Percentiles rank a stretch among this genome's conserved stretches.
These are phyloP conservation scores for Cystobasidium slooffiae DNA, from an alignment of 1,284 basidiomycete genomes.

Conservation along the genomic window DNA sequence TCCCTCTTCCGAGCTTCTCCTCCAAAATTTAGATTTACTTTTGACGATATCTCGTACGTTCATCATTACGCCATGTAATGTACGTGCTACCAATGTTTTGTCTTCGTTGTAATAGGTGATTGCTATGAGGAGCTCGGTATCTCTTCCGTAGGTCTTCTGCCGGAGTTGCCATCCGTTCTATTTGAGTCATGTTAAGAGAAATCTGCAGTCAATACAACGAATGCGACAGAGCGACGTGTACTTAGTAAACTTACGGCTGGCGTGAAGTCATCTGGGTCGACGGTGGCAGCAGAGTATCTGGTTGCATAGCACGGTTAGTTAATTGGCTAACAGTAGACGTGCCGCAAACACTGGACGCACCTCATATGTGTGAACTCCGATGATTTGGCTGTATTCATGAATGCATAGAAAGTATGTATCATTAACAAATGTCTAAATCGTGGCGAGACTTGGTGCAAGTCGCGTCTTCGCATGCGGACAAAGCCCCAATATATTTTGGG, in stretches of 20 bases:
- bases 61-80: conserved; percentile 92
- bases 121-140: conserved; percentile 78
- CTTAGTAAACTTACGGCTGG: conserved; percentile 63
- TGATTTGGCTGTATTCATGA: conserved; percentile 60
- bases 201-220: too few relatives aligned
- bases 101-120: conserved; percentile 78
- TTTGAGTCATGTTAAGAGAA: too few relatives aligned
- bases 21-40: conserved; percentile 95
- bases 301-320: too few relatives aligned
- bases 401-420: neutral
- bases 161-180: conserved; percentile 78
- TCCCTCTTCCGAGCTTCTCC: conserved; percentile 76
- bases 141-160: conserved; percentile 79
- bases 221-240: too few relatives aligned
- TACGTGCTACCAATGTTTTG: conserved; percentile 89
- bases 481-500: too few relatives aligned
- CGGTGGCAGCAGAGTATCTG: conserved; percentile 86
- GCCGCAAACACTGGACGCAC: too few relatives aligned
- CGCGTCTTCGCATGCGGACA: too few relatives aligned
- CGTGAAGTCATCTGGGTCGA: conserved; percentile 90
- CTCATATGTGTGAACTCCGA: conserved; percentile 79
- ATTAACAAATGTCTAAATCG: neutral
- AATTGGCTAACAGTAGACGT: too few relatives aligned
- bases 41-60: conserved; percentile 99
- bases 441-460: too few relatives aligned